Conservation (phyloP, 345 rosid species). For the Citrus sp. region DNA sequence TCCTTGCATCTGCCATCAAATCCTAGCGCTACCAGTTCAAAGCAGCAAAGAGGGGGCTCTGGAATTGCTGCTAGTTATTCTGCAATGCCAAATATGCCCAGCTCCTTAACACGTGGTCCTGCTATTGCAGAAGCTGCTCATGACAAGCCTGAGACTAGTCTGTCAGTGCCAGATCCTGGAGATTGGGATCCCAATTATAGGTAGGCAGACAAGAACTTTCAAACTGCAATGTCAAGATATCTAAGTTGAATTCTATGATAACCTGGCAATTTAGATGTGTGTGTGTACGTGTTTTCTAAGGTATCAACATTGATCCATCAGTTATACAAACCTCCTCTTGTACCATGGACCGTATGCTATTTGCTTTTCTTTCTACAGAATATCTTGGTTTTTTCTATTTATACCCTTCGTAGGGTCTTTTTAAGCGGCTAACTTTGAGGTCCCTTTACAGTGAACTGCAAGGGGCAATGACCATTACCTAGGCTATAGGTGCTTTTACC, state of each 20-base stretch:
- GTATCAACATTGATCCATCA: not conserved
- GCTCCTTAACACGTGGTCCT: constrained; percentile 38
- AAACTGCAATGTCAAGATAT: not conserved
- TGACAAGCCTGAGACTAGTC: constrained; percentile 51
- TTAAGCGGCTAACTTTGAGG: not conserved
- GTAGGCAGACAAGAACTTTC: constrained; percentile 34
- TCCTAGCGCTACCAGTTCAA: constrained; percentile 47
- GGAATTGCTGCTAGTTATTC: constrained; percentile 49
- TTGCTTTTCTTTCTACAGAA: not conserved
- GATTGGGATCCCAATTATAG: constrained; percentile 99
- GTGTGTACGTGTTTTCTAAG: not conserved
- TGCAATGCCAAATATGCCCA: constrained; percentile 42
- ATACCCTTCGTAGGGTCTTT: not conserved
- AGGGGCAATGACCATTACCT: not conserved
- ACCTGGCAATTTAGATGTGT: not conserved
- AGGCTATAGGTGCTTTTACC: not conserved
- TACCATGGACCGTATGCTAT: not conserved
- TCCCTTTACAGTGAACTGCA: not conserved
- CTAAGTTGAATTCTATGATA: not conserved
- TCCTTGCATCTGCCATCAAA: constrained; percentile 50
- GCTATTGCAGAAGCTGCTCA: constrained; percentile 35
- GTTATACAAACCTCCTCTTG: not conserved
- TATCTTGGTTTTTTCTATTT: not conserved
- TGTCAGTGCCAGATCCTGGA: constrained; percentile 82
- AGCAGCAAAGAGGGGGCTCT: constrained; percentile 54